Base-by-base conservation (phyloP, 2,329 filamentous ascomycete genomes). In the Byssoonygena ceratinophila region DNA sequence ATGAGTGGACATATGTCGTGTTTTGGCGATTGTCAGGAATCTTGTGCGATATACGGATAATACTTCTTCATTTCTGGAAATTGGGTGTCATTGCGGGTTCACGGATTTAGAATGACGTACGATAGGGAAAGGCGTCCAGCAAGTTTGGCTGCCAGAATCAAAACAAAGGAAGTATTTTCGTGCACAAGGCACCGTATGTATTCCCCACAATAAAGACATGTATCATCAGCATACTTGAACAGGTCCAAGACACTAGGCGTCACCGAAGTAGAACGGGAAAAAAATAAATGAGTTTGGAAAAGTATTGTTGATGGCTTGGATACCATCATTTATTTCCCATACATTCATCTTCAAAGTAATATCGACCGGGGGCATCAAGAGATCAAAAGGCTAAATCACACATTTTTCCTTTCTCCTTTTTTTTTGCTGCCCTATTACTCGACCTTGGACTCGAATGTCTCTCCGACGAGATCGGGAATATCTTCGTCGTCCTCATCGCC, bases 361-460 rank as follows among this genome's bases (percentile, higher is more conserved):
- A 37, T 45, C 49, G 40, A 51, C 32, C n/a, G n/a, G 27, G 34
- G 40, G 40, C 27, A 23, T 29, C 20, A 45, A 36, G 49, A 37
- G 27, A 36, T 1, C 12, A 11, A 45, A 51, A 44, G 29, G 22
- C 22, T 51, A 51, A 45, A 45, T 51, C 49, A 51, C 49, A 51
- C 18, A 45, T 23, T 51, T 27, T 49, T 49, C 34, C 45, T 37
- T 47, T 37, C 29, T n/a, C 4, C 11, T 36, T 23, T 43, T 41
- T 29, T 45, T 16, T 37, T 36, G 12, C 16, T 37, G 9, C 22
- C 31, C 29, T 18, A 11, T 77, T 92, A 95, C 79, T 95, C 89
- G 72, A 92, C 88, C 76, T 96, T 96, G 75, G 82, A 85, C 80
- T 98, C 92, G 68, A 98, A 98, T 81, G 87, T 95, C 80, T 95